Evolutionary conservation across 169 alveolate genomes (phyloP).

Genomic region (Besnoitia besnoiti): DNA sequence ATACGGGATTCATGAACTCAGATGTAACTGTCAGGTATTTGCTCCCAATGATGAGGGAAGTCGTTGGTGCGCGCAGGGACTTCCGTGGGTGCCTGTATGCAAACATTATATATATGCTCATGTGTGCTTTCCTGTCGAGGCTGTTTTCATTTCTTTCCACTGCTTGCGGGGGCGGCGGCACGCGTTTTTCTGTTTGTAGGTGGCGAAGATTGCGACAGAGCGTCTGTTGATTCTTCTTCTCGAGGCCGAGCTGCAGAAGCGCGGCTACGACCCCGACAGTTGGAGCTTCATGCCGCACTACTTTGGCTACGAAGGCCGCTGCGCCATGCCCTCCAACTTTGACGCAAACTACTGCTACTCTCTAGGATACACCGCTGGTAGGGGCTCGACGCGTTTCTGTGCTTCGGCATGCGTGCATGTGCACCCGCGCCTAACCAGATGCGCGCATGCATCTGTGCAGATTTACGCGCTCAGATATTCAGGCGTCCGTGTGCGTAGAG

Average conservation of each 20-base stretch:
- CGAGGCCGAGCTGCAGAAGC: constrained; percentile 73
- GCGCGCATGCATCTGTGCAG: neutral
- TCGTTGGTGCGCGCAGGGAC: no score
- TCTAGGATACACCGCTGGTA: constrained; percentile 95
- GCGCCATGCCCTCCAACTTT: constrained; percentile 93
- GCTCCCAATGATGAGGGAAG: no score
- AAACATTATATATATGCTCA: no score
- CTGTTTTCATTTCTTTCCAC: no score
- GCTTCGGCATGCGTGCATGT: constrained; percentile 1
- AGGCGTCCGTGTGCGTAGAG: no score
- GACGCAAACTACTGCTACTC: constrained; percentile 98
- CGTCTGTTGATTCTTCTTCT: constrained; percentile 93
- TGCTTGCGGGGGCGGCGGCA: no score
- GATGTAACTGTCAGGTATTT: no score
- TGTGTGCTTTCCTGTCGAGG: no score
- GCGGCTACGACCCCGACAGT: constrained; percentile 62
- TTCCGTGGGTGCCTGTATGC: no score
- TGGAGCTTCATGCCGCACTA: constrained; percentile 90
- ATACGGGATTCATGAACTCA: no score
- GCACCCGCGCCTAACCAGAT: neutral
- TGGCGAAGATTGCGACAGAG: constrained; percentile 99
- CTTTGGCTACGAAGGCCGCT: constrained; percentile 88
- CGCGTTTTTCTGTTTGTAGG: constrained; percentile 67
- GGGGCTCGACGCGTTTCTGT: constrained; percentile 74
- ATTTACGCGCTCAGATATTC: neutral